Conservation (phyloP, 805 yeast genomes). For the Lipomyces orientalis region DNA sequence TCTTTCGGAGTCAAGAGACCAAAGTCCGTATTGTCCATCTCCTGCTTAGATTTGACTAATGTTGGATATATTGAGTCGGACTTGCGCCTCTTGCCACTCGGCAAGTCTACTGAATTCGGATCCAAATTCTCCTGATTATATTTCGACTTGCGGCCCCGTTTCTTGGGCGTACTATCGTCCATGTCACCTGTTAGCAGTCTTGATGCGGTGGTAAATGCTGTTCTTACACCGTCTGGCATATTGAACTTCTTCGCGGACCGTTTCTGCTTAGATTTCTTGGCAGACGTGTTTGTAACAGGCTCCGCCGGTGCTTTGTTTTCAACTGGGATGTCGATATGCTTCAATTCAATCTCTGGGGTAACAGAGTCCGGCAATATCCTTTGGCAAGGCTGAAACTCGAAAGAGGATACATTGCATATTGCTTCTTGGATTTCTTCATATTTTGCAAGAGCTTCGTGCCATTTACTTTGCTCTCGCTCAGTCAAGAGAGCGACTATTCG, state of each 20-base stretch:
- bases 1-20: conserved; percentile 24
- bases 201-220: conserved; percentile 30
- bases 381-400: conserved; percentile 52
- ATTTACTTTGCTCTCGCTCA: conserved; percentile 75
- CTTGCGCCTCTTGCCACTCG: conserved; percentile 4
- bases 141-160: conserved; percentile 16
- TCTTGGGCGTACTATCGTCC: conserved; percentile 1
- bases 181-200: conserved; percentile 3
- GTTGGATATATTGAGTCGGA: not conserved
- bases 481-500: conserved; percentile 75
- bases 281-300: conserved; percentile 15
- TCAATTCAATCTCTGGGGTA: conserved; percentile 63
- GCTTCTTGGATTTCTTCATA: conserved; percentile 70
- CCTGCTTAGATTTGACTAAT: conserved; percentile 16
- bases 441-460: conserved; percentile 82
- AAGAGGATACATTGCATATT: conserved; percentile 52
- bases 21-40: conserved; percentile 13
- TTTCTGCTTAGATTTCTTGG: conserved; percentile 12
- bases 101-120: not conserved
- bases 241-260: conserved; percentile 25
- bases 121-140: conserved; percentile 10
- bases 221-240: conserved; percentile 38
- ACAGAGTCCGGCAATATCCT: conserved; percentile 68
- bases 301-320: conserved; percentile 57
- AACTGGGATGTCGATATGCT: conserved; percentile 67